These are phyloP conservation scores for Phytophthora foliorum DNA, from an alignment of 352 stramenopile genomes.

Conservation along the genomic window DNA sequence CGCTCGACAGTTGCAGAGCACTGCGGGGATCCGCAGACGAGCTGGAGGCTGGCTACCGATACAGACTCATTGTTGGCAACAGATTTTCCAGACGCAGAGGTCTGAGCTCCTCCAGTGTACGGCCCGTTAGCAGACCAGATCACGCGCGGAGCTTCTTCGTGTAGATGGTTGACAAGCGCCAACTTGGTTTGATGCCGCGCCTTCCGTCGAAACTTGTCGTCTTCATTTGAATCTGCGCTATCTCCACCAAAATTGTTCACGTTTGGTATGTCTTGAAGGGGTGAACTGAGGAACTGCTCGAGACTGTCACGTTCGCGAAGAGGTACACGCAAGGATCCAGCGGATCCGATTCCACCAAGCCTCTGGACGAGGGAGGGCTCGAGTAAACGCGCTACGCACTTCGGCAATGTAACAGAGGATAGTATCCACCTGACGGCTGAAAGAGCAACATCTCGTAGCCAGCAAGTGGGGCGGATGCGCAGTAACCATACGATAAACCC, in stretches of 20 bases:
- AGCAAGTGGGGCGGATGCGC: background rate
- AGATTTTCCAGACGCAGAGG: background rate
- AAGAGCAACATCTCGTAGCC: constrained; percentile 17
- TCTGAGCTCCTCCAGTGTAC: constrained; percentile 12
- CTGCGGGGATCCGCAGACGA: constrained; percentile 41
- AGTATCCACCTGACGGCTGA: constrained; percentile 25
- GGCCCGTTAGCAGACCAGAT: constrained; percentile 69
- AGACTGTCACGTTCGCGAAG: constrained; percentile 40
- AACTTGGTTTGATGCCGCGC: constrained; percentile 71
- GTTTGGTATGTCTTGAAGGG: constrained; percentile 13
- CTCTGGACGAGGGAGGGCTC: constrained; percentile 1
- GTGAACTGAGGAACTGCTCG: constrained; percentile 41
- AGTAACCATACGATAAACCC: constrained; percentile 12
- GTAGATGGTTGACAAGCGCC: constrained; percentile 51
- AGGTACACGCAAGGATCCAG: constrained; percentile 29
- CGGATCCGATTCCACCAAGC: background rate
- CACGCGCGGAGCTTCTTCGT: constrained; percentile 47
- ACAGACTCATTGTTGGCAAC: background rate
- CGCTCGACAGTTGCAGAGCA: constrained; percentile 48
- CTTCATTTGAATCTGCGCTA: constrained; percentile 39
- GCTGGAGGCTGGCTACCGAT: constrained; percentile 18
- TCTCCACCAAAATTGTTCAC: constrained; percentile 8
- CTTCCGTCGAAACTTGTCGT: constrained; percentile 69
- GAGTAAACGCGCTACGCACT: constrained; percentile 14
- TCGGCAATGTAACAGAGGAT: constrained; percentile 23